Percentiles rank a stretch among this genome's conserved stretches.
phyloP scores from a whole-genome alignment of 1,284 basidiomycete species.

The Cutaneotrichosporon mucoides region DNA sequence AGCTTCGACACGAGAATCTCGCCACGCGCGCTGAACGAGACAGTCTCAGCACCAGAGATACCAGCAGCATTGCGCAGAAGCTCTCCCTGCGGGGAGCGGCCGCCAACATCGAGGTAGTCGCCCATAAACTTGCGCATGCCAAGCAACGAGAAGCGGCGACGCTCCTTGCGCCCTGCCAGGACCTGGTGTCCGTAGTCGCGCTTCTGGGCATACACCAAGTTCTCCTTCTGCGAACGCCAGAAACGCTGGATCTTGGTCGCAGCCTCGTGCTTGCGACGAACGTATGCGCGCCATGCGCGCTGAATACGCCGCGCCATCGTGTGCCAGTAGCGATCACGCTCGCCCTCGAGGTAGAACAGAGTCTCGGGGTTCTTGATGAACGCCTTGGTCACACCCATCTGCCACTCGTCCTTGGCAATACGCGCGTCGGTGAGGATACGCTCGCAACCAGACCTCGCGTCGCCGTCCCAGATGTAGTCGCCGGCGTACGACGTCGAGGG shows the following conservation, averaged over 20 bases:
- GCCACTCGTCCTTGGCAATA: conserved; percentile 96
- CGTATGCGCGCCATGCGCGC: conserved; percentile 91
- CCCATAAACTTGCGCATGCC: conserved; percentile 94
- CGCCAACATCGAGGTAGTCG: conserved; percentile 90
- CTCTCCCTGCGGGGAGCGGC: conserved; percentile 72
- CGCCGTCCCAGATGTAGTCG: conserved; percentile 95
- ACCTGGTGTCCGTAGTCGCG: conserved; percentile 93
- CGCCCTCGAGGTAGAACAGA: conserved; percentile 97
- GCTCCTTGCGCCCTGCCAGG: conserved; percentile 86
- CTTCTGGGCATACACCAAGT: conserved; percentile 78
- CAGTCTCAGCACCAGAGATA: conserved; percentile 68
- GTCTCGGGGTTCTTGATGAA: conserved; percentile 99
- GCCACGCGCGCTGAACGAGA: conserved; percentile 78
- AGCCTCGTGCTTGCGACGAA: conserved; percentile 92
- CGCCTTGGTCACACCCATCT: conserved; percentile 97
- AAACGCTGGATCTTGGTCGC: conserved; percentile 93
- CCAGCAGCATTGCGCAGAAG: conserved; percentile 71
- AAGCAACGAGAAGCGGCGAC: conserved; percentile 85
- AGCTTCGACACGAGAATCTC: conserved; percentile 84
- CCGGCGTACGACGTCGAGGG: conserved; percentile 95
- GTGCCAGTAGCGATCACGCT: conserved; percentile 99
- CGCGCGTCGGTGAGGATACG: conserved; percentile 91
- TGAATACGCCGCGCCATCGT: conserved; percentile 98
- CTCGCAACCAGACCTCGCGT: conserved; percentile 86
- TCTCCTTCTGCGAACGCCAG: conserved; percentile 98